phyloP scores from a whole-genome alignment of 1,284 basidiomycete species.

The Ceratobasidium sp. region DNA sequence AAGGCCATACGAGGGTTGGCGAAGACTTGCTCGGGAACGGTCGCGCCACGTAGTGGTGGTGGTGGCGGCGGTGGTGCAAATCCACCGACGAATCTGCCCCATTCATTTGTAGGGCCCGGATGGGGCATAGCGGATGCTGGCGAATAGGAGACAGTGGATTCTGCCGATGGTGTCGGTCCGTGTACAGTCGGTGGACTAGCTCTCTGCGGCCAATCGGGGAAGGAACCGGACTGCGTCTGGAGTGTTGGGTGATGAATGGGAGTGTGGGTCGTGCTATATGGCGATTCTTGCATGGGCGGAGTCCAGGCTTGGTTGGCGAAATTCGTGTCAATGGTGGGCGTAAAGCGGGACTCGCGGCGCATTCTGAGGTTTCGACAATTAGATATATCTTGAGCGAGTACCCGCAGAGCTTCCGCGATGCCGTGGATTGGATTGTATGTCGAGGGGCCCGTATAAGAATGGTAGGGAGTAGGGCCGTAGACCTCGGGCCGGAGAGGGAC shows the following conservation, averaged over 20 bases:
- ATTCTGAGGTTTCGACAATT: not conserved
- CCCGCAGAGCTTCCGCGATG: not conserved
- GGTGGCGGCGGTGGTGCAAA: too few species aligned
- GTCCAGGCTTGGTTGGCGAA: not conserved
- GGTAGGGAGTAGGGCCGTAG: not conserved
- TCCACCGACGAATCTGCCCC: not conserved
- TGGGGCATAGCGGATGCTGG: not conserved
- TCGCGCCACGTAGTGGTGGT: too few species aligned
- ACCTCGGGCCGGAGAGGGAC: not conserved
- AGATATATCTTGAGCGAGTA: not conserved
- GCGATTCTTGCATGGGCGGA: not conserved
- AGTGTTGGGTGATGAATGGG: not conserved
- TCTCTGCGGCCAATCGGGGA: not conserved
- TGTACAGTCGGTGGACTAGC: not conserved
- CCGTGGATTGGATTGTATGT: not conserved
- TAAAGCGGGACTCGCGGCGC: not conserved
- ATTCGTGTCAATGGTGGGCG: not conserved
- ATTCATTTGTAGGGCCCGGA: not conserved
- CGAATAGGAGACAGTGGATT: not conserved
- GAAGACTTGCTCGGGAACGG: not conserved
- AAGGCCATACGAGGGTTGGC: not conserved
- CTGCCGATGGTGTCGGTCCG: not conserved
- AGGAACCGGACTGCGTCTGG: not conserved
- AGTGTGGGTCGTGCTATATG: not conserved
- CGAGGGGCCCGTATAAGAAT: not conserved